Percentiles rank a stretch among this genome's conserved stretches.
These are phyloP conservation scores for Colletotrichum musae DNA, from an alignment of 2,329 filamentous ascomycete genomes.

Conservation along the genomic window DNA sequence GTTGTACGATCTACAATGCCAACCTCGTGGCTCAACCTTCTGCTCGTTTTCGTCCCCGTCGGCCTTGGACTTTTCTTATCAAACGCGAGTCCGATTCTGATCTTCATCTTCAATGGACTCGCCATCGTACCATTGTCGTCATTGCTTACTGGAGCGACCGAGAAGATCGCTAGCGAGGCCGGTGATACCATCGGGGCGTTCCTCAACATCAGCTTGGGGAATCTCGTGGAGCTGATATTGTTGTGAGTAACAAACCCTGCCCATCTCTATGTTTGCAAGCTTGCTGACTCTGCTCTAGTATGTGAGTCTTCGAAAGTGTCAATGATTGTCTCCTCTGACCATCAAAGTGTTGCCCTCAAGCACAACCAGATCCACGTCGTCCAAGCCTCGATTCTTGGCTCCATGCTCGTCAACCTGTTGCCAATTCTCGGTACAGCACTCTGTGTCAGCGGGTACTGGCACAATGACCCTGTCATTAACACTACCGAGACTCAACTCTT, in stretches of 20 bases:
- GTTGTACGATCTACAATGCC: slow-evolving; percentile 44
- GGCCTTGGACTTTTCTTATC: slow-evolving; percentile 70
- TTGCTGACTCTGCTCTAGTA: slow-evolving; percentile 42
- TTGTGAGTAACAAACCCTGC: slow-evolving; percentile 56
- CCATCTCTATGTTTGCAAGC: background rate
- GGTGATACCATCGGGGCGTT: slow-evolving; percentile 73
- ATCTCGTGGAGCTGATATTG: slow-evolving; percentile 74
- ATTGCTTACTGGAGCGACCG: slow-evolving; percentile 71
- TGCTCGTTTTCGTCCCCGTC: slow-evolving; percentile 79
- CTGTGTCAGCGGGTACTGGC: slow-evolving; percentile 77
- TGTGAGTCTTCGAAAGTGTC: slow-evolving; percentile 46
- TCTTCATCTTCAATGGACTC: slow-evolving; percentile 73
- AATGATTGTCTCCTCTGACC: slow-evolving; percentile 39
- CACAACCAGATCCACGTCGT: slow-evolving; percentile 80
- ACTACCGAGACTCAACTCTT: slow-evolving; percentile 53
- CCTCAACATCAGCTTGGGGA: slow-evolving; percentile 74
- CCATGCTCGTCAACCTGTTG: slow-evolving; percentile 82
- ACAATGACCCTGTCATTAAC: slow-evolving; percentile 69
- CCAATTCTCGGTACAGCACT: slow-evolving; percentile 84
- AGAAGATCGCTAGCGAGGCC: slow-evolving; percentile 69
- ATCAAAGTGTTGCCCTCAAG: slow-evolving; percentile 62
- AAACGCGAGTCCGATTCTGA: slow-evolving; percentile 52
- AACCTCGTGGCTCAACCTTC: slow-evolving; percentile 71
- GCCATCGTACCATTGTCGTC: slow-evolving; percentile 73
- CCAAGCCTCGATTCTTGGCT: slow-evolving; percentile 82